These are phyloP conservation scores for Lepiota venenata DNA, from an alignment of 768 basidiomycete species.

Conservation along the genomic window DNA sequence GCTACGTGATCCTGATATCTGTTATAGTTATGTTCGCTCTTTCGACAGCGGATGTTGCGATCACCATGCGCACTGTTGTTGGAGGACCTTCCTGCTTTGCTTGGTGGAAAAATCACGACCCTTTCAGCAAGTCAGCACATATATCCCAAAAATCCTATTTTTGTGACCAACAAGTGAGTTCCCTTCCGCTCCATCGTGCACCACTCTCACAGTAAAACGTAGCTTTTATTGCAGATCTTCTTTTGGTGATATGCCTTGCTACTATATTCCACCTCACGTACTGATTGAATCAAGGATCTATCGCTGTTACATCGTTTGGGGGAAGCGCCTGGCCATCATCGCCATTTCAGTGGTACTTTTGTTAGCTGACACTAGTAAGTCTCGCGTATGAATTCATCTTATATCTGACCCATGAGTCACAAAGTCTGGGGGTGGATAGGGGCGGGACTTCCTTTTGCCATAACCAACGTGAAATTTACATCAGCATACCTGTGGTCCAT, in stretches of 20 bases:
- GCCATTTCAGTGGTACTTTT: slow-evolving; percentile 25
- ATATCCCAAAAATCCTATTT: slow-evolving; percentile 30
- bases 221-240: neutral
- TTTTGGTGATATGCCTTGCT: neutral
- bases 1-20: slow-evolving; percentile 26
- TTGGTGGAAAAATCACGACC: neutral
- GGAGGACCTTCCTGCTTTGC: neutral
- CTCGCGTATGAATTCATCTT: neutral
- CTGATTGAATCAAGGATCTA: slow-evolving; percentile 17
- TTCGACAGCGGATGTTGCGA: slow-evolving; percentile 19
- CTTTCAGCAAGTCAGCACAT: slow-evolving; percentile 2
- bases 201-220: neutral
- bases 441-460: neutral
- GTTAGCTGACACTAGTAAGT: slow-evolving; percentile 28
- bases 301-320: slow-evolving; percentile 37
- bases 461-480: neutral
- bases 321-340: slow-evolving; percentile 23
- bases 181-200: neutral
- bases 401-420: neutral
- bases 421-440: no score
- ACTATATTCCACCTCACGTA: neutral
- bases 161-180: slow-evolving; percentile 35
- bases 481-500: slow-evolving; percentile 18
- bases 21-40: slow-evolving; percentile 28
- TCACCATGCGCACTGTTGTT: slow-evolving; percentile 14